phyloP scores from a whole-genome alignment of 495 filamentous ascomycete species.

The Pseudevernia furfuracea region DNA sequence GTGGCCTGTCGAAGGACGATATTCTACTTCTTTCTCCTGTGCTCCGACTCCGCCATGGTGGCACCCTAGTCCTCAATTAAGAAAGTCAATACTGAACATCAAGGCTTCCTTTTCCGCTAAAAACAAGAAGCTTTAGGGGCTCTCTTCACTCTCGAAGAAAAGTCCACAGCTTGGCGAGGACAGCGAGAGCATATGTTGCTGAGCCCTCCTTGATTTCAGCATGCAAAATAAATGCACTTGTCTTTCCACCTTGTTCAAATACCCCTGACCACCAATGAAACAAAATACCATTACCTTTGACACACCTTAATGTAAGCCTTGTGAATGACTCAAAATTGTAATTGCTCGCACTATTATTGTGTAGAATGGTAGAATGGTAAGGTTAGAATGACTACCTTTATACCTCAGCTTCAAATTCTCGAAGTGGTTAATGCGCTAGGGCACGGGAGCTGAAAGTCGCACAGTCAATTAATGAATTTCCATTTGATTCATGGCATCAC shows the following conservation, averaged over 20 bases:
- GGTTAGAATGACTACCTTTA: too few relatives aligned
- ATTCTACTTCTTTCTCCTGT: not conserved
- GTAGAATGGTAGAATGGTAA: not conserved
- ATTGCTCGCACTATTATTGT: not conserved
- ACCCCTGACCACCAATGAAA: slow-evolving; percentile 5
- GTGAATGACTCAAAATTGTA: not conserved
- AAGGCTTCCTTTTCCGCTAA: not conserved
- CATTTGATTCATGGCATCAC: not conserved
- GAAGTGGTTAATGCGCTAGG: not conserved
- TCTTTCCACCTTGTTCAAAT: slow-evolving; percentile 11
- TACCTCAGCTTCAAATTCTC: not conserved
- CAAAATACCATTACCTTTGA: not conserved
- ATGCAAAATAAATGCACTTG: slow-evolving; percentile 1
- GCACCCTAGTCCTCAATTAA: not conserved
- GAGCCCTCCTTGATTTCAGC: slow-evolving; percentile 2
- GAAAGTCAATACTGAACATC: not conserved
- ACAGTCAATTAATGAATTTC: not conserved
- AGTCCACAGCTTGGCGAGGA: not conserved
- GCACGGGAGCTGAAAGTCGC: not conserved
- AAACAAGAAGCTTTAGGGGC: not conserved
- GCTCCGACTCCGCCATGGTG: not conserved
- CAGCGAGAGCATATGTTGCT: not conserved
- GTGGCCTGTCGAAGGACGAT: not conserved
- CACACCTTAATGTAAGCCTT: not conserved
- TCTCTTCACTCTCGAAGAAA: not conserved